Evolutionary conservation across 1,139 yeast species (phyloP).

Genomic region (Kodamaea arcana): DNA sequence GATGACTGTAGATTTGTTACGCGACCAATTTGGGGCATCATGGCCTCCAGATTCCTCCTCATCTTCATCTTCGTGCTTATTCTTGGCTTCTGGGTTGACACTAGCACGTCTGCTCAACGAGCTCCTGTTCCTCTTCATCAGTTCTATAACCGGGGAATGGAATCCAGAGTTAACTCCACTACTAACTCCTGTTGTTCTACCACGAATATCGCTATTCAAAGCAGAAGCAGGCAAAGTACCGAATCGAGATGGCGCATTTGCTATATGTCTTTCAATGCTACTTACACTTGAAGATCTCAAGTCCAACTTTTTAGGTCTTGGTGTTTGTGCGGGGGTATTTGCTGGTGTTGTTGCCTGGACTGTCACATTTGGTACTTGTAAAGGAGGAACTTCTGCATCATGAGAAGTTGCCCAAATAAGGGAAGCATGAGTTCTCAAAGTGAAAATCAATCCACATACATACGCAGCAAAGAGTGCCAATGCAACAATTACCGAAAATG

Average conservation of each 20-base stretch:
- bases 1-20: conserved; percentile 79
- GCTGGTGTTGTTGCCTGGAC: background rate
- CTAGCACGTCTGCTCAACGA: conserved; percentile 6
- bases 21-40: conserved; percentile 97
- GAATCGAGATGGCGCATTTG: conserved; percentile 3
- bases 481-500: conserved; percentile 81
- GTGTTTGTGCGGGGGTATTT: background rate
- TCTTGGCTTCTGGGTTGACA: conserved; percentile 1
- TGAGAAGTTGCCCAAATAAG: conserved; percentile 78
- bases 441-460: conserved; percentile 86
- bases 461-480: conserved; percentile 77
- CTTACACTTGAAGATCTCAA: conserved; percentile 1
- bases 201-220: conserved; percentile 1
- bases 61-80: conserved; percentile 20
- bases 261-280: conserved; percentile 1
- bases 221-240: conserved; percentile 11
- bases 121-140: conserved; percentile 5
- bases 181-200: conserved; percentile 4
- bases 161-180: conserved; percentile 6
- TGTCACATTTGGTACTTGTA: conserved; percentile 3
- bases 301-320: background rate
- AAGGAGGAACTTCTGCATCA: conserved; percentile 14
- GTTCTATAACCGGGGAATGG: conserved; percentile 21
- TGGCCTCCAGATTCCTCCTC: conserved; percentile 62
- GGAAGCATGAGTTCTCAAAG: conserved; percentile 93